Conservation (phyloP, 2,329 filamentous ascomycete species). For the Penicillium sp. region DNA sequence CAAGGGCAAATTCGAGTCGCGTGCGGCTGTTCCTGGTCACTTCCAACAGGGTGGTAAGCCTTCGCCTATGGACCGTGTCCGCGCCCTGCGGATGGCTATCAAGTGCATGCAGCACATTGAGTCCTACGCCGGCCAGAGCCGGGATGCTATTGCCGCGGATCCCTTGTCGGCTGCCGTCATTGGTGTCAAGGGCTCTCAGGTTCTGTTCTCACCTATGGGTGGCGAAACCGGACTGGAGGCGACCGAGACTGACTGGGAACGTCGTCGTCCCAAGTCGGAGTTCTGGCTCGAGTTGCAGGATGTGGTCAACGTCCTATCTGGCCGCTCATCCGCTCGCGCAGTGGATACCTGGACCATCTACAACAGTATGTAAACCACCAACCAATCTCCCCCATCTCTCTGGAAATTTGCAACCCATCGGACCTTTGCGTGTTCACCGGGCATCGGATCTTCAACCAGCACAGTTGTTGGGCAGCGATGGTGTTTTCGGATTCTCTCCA, state of each 20-base stretch:
- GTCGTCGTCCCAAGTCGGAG: conserved; percentile 78
- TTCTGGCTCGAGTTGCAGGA: conserved; percentile 83
- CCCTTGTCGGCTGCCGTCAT: conserved; percentile 78
- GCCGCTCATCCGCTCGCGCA: conserved; percentile 57
- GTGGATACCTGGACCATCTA: conserved; percentile 36
- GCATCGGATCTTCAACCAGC: not conserved
- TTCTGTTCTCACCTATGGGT: conserved; percentile 82
- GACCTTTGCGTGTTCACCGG: not conserved
- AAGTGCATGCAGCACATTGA: conserved; percentile 94
- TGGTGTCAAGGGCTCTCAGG: conserved; percentile 85
- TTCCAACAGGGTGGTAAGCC: conserved; percentile 93
- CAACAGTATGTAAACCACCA: conserved; percentile 33
- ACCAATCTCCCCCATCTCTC: conserved; percentile 9
- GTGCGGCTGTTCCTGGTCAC: conserved; percentile 89
- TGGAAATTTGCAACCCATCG: conserved; percentile 7
- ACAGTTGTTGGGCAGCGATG: not conserved
- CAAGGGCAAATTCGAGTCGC: conserved; percentile 86
- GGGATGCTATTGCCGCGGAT: conserved; percentile 72
- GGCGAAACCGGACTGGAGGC: conserved; percentile 69
- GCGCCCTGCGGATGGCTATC: conserved; percentile 88
- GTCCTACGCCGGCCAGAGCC: conserved; percentile 67
- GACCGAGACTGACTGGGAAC: conserved; percentile 89
- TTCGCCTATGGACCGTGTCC: conserved; percentile 92
- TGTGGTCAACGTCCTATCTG: conserved; percentile 82
- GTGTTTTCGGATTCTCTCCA: not conserved